Evolutionary conservation across 1,284 basidiomycete genomes (phyloP), one percentile per base, ranked within the genome.

Genomic region (Boletellus deceptivus): DNA sequence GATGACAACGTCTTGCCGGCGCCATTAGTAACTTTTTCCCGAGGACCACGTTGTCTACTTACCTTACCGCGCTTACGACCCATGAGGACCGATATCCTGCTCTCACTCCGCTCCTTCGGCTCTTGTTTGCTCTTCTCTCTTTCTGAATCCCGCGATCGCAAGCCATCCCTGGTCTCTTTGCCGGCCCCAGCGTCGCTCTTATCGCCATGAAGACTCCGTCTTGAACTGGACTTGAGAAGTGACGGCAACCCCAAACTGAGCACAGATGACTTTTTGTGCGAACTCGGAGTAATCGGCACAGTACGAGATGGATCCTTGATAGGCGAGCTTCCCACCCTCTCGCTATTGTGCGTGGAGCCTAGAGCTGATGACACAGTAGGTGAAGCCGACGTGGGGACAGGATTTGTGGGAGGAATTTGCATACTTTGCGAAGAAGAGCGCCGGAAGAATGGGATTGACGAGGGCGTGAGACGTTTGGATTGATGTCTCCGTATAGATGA

Each of bases 371-470:
- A 73, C 35, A 76, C 71, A 10, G 83, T 82, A 14, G 85, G 84
- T 8, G 87, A 83, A 20, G 74, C 69, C 13, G 78, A 70, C 20
- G 65, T 59, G 10, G 68, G 58, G 17, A 66, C 57, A 48, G 65
- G 59, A 41, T 64, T 66, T 25, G 74, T 64, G 6, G 75, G 71
- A 43, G 75, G 79, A 43, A 79, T 66, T 56, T 90, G 85, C 74
- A 91, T 86, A 2, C 91, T 93, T 59, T 93, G 89, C 1, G 92
- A 94, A 17, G 93, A 93, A 2, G 92, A 91, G 17, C 94, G 87
- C 37, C 93, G 82, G 76, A 97, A 97, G 73, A 98, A 98, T 1
- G 94, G 95, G 56, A 98, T 97, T 8, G 92, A 91, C 14, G 92
- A 95, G 0, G 94, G 94, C 0, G 94, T 96, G 43, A 94, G 81